phyloP scores from a whole-genome alignment of 2,329 filamentous ascomycete genomes.

The Amauroascus niger region DNA sequence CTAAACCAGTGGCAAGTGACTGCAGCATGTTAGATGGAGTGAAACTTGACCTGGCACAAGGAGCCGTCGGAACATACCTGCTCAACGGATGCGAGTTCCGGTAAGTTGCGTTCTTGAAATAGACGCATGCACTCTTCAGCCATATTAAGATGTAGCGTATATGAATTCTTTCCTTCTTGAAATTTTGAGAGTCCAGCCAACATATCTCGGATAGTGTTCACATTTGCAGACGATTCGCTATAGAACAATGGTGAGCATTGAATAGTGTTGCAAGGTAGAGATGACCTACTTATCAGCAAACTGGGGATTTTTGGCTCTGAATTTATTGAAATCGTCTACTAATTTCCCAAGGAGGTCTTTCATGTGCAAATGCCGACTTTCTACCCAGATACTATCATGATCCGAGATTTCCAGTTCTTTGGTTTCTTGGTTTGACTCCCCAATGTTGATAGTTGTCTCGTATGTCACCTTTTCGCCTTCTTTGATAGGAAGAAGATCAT shows the following conservation, averaged over 20 bases:
- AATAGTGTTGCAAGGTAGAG: background rate
- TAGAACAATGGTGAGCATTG: background rate
- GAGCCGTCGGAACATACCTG: conserved; percentile 45
- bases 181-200: conserved; percentile 88
- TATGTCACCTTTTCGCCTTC: conserved; percentile 85
- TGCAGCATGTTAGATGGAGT: background rate
- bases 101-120: conserved; percentile 74
- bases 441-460: conserved; percentile 68
- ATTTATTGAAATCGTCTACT: conserved; percentile 84
- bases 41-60: conserved; percentile 1
- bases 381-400: conserved; percentile 88
- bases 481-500: conserved; percentile 79
- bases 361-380: conserved; percentile 93
- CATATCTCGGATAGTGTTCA: conserved; percentile 96
- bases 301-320: conserved; percentile 82
- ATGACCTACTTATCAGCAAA: conserved; percentile 59
- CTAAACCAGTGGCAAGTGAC: conserved; percentile 70
- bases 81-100: conserved; percentile 78
- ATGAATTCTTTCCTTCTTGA: conserved; percentile 88
- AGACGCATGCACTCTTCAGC: conserved; percentile 94
- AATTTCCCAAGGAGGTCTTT: conserved; percentile 93
- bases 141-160: conserved; percentile 91
- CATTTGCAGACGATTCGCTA: conserved; percentile 57
- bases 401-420: conserved; percentile 90
- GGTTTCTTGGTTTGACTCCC: conserved; percentile 57